phyloP scores from a whole-genome alignment of 1,284 basidiomycete genomes.

The Pulveroboletus ridleyi region DNA sequence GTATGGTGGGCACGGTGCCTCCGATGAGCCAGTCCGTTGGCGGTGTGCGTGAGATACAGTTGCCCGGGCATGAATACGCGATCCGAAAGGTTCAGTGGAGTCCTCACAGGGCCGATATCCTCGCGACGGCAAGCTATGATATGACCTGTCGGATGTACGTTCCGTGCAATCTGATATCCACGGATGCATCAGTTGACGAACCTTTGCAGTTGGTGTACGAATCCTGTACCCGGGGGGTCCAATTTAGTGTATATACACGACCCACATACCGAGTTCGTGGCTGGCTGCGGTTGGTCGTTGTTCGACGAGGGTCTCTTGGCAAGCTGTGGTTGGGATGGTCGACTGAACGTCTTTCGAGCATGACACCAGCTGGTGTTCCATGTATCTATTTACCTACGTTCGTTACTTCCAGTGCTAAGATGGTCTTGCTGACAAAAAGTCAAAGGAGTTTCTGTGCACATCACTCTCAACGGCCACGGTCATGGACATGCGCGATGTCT shows the following conservation, averaged over 20 bases:
- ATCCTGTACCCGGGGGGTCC: conserved; percentile 55
- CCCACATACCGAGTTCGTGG: conserved; percentile 94
- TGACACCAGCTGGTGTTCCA: conserved; percentile 32
- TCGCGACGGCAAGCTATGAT: conserved; percentile 92
- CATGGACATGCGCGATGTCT: conserved; percentile 12
- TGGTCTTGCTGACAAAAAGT: neutral
- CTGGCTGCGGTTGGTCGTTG: conserved; percentile 89
- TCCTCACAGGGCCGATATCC: conserved; percentile 74
- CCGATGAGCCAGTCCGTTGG: conserved; percentile 61
- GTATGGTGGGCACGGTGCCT: conserved; percentile 69
- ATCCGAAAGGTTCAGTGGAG: conserved; percentile 85
- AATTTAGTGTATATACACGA: conserved; percentile 79
- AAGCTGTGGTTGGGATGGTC: conserved; percentile 91
- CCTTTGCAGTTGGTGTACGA: conserved; percentile 64
- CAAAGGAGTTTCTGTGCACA: neutral
- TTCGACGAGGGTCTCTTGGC: conserved; percentile 88
- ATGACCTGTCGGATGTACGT: conserved; percentile 94
- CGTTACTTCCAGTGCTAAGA: neutral
- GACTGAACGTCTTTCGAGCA: conserved; percentile 78
- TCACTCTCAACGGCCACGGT: neutral
- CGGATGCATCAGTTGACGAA: conserved; percentile 7
- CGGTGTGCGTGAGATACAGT: conserved; percentile 68
- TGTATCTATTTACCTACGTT: neutral
- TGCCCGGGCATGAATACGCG: conserved; percentile 85
- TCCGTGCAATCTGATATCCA: conserved; percentile 2